Base-by-base conservation (phyloP, 768 basidiomycete genomes). In the Ramaria sp. region DNA sequence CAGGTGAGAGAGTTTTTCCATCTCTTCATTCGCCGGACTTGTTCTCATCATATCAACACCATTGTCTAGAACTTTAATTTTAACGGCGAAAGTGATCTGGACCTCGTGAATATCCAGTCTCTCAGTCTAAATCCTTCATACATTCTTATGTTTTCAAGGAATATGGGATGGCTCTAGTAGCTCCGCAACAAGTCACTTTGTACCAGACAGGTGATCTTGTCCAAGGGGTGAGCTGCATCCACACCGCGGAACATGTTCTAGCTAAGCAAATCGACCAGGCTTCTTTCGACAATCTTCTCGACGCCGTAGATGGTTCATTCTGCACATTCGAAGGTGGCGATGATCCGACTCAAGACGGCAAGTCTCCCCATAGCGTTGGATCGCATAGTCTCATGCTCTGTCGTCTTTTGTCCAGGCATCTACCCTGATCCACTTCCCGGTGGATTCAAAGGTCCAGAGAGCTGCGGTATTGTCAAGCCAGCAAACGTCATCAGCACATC, bases 21-120 rank as follows among this genome's bases (percentile, higher is more conserved):
- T 52, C 5, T 9, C 38, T 5, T n/a, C n/a, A 25, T 25, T 5
- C 18, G 7, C 10, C 34, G 22, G 42, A 20, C n/a, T 16, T 52
- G 2, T 41, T 22, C n/a, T 22, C 16, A n/a, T n/a, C 20, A 18
- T n/a, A 41, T 41, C n/a, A n/a, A n/a, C n/a, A n/a, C n/a, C n/a
- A n/a, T n/a, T n/a, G 3, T 28, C 8, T 24, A 52, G 39, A 64
- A 72, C 43, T 77, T 78, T 59, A 59, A 67, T 18, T 69, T 69
- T 41, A 81, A 83, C 49, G 79, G 73, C 18, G 86, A 86, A 71
- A 82, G 83, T 25, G 73, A 82, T 61, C 75, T 88, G 3, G 86
- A 88, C 62, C 77, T 87, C 20, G 51, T 52, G 37, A 52, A 27
- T 28, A 52, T 18, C 16, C 43, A 27, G 3, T 7, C 20, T n/a